phyloP scores from a whole-genome alignment of 2,329 filamentous ascomycete genomes.

The Ramularia collo-cygni region DNA sequence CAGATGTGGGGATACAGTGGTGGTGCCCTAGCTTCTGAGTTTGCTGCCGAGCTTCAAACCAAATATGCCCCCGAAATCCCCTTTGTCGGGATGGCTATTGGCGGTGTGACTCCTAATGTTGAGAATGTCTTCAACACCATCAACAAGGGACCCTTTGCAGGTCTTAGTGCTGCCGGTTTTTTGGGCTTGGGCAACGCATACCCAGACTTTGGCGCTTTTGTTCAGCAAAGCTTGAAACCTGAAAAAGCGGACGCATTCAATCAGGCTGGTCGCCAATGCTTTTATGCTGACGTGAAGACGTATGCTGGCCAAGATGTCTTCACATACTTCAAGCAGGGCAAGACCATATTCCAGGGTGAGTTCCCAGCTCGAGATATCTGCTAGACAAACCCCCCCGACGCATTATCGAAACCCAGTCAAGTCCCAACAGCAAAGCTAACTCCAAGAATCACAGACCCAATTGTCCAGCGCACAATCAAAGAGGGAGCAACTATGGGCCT shows the following conservation, averaged over 20 bases:
- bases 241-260: slow-evolving; percentile 2
- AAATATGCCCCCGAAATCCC: slow-evolving; percentile 26
- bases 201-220: slow-evolving; percentile 12
- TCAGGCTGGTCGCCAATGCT: slow-evolving; percentile 1
- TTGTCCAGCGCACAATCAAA: slow-evolving; percentile 18
- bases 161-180: slow-evolving; percentile 22
- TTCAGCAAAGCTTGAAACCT: slow-evolving; percentile 1
- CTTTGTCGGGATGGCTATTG: slow-evolving; percentile 26
- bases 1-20: slow-evolving; percentile 50
- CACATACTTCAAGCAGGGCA: slow-evolving; percentile 34
- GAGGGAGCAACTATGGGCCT: slow-evolving; percentile 26
- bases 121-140: slow-evolving; percentile 20
- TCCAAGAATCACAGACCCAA: slow-evolving; percentile 1
- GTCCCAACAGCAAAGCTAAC: background rate
- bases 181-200: slow-evolving; percentile 20
- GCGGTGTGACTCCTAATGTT: slow-evolving; percentile 28
- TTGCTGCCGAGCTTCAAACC: slow-evolving; percentile 27
- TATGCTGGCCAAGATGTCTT: slow-evolving; percentile 28
- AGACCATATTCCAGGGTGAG: background rate
- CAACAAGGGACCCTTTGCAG: slow-evolving; percentile 20
- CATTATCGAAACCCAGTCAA: background rate
- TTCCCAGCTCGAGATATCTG: too few relatives aligned
- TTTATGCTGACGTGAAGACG: background rate
- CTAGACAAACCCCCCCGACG: too few relatives aligned
- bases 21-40: slow-evolving; percentile 46